These are phyloP conservation scores for Protomyces inouyei DNA, from an alignment of 1,139 yeast genomes.

Conservation along the genomic window DNA sequence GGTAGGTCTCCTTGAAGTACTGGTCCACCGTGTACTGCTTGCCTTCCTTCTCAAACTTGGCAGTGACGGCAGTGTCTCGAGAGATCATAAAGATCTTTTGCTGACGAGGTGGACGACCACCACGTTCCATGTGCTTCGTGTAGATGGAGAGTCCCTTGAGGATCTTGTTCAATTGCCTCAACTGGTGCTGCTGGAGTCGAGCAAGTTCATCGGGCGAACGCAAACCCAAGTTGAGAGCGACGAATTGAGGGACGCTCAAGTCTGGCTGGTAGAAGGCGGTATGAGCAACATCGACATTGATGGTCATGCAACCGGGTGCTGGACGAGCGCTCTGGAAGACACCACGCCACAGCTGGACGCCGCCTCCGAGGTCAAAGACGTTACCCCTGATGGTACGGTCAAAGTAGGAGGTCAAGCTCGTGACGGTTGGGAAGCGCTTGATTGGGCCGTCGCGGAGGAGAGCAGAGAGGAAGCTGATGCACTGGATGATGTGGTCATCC, in stretches of 20 bases:
- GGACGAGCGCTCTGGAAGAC: conserved; percentile 32
- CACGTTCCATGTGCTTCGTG: conserved; percentile 10
- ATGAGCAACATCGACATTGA: conserved; percentile 32
- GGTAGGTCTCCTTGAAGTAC: conserved; percentile 28
- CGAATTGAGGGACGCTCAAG: conserved; percentile 18
- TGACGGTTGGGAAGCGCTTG: conserved; percentile 26
- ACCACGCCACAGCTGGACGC: conserved; percentile 32
- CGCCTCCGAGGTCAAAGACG: conserved; percentile 29
- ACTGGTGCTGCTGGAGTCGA: neutral
- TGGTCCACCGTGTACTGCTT: conserved; percentile 25
- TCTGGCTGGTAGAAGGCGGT: conserved; percentile 32
- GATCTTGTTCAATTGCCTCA: conserved; percentile 7
- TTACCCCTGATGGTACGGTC: conserved; percentile 6
- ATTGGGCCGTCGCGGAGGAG: conserved; percentile 29
- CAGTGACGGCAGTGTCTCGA: conserved; percentile 18
- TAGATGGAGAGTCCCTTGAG: conserved; percentile 4
- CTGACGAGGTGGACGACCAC: neutral
- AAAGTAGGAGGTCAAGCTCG: conserved; percentile 26
- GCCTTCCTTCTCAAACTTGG: conserved; percentile 27
- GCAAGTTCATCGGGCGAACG: neutral
- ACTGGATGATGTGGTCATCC: conserved; percentile 29
- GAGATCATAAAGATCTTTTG: conserved; percentile 24
- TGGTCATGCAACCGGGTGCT: conserved; percentile 30
- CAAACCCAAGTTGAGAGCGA: conserved; percentile 9
- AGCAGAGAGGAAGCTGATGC: conserved; percentile 30